phyloP scores from a whole-genome alignment of 2,329 filamentous ascomycete genomes.

The Lasiodiplodia citricola region DNA sequence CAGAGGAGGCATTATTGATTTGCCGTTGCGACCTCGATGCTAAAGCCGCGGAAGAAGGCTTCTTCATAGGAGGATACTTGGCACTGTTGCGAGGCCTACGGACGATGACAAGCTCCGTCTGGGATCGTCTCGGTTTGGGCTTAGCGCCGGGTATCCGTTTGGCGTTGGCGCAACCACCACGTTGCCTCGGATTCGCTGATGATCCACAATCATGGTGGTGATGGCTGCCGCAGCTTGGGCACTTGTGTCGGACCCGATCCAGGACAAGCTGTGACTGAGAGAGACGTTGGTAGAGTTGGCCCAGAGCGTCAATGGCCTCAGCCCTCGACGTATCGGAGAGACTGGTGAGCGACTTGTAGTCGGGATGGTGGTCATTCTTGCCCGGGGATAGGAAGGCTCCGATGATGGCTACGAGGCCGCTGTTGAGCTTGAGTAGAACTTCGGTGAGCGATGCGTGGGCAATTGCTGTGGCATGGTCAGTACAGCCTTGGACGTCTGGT shows the following conservation, averaged over 20 bases:
- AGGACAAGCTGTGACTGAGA: constrained; percentile 43
- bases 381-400: constrained; percentile 49
- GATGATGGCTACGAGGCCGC: constrained; percentile 54
- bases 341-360: constrained; percentile 52
- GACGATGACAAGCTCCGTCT: constrained; percentile 45
- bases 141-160: constrained; percentile 3
- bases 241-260: constrained; percentile 33
- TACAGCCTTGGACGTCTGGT: not conserved
- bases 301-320: constrained; percentile 51
- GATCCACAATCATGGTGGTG: constrained; percentile 27
- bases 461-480: constrained; percentile 41
- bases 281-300: constrained; percentile 46
- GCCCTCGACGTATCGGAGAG: constrained; percentile 52
- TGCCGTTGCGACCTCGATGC: not conserved
- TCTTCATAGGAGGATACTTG: constrained; percentile 25
- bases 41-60: not conserved
- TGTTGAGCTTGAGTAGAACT: constrained; percentile 53
- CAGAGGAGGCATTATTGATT: constrained; percentile 7
- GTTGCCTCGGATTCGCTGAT: not conserved
- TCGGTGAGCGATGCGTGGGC: constrained; percentile 54
- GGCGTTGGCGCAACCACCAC: not conserved
- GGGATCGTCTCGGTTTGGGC: constrained; percentile 22
- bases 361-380: constrained; percentile 42
- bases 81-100: constrained; percentile 37
- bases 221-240: constrained; percentile 34